Evolutionary conservation across 1,284 basidiomycete species (phyloP), one percentile per base, ranked within the genome.

Genomic region (Singerocomus rubriflavus): DNA sequence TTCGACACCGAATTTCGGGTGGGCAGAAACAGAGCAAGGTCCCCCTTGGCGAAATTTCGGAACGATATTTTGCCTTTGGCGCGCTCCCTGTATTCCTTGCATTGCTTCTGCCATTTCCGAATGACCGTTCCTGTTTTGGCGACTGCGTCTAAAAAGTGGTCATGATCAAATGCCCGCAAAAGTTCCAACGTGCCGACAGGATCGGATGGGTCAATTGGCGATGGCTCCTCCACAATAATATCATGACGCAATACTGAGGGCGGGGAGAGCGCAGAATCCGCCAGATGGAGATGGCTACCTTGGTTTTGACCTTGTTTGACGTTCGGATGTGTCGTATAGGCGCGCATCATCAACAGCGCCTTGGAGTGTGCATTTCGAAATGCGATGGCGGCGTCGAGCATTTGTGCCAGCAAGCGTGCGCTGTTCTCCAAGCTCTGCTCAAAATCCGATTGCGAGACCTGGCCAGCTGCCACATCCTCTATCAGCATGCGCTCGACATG

Each of bases 91-190:
- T 96, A 96, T 60, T 91, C 87, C 66, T 92, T 93, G 72, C 92
- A 96, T 64, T 96, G 93, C 68, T 95, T 97, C 70, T 93, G 88
- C 89, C 93, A 98, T 68, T 95, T 97, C 52, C 91, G 86, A 48
- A 94, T 89, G n/a, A 89, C 84, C 6, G 83, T 82, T 25, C 89
- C 88, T 36, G 89, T 87, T 67, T 88, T 90, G 48, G 79, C 72
- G 39, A 97, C 81, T 0, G 83, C 83, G 44, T 95, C 93, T 30
- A 89, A 70, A 67, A 96, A 93, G 55, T 84, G 78, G 57, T 91
- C 88, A 53, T 93, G 84, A 64, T 94, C 91, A 61, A 92, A 90
- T 17, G 79, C 77, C 33, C 84, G 74, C 13, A 93, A 70, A 16
- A 79, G 73, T 49, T 88, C 84, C 36, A 93, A 69, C 2, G 88